Evolutionary conservation across 345 rosid genomes (phyloP).

Genomic region (Eucalyptus sp.): DNA sequence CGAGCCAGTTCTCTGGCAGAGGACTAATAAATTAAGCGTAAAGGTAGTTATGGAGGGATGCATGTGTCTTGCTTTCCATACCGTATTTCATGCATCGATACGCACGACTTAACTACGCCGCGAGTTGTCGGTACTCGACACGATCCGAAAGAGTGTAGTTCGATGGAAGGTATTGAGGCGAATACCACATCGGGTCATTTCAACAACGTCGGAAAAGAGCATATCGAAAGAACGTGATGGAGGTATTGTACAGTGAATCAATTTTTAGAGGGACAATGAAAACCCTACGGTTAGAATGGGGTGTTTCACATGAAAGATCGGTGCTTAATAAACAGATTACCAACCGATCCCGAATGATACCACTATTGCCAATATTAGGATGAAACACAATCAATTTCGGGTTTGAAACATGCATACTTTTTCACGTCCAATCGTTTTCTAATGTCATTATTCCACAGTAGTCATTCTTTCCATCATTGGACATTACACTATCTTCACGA

Average conservation of each 20-base stretch:
- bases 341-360: fast-evolving
- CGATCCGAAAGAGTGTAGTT: not conserved
- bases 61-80: not conserved
- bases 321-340: not conserved
- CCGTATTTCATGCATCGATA: not conserved
- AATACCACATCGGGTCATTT: not conserved
- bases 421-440: not conserved
- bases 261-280: not conserved
- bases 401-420: fast-evolving
- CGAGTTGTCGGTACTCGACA: not conserved
- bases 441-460: not conserved
- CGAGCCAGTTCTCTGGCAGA: not conserved
- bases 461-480: not conserved
- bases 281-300: fast-evolving
- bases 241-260: fast-evolving
- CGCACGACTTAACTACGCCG: not conserved
- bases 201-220: too few species aligned
- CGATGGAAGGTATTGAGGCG: not conserved
- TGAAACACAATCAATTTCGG: not conserved
- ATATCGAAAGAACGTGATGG: not conserved
- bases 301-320: fast-evolving
- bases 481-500: fast-evolving
- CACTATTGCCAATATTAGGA: fast-evolving
- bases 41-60: not conserved
- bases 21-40: not conserved